Conservation (phyloP, 306 rosid genomes). For the peach (Prunus persica) region DNA sequence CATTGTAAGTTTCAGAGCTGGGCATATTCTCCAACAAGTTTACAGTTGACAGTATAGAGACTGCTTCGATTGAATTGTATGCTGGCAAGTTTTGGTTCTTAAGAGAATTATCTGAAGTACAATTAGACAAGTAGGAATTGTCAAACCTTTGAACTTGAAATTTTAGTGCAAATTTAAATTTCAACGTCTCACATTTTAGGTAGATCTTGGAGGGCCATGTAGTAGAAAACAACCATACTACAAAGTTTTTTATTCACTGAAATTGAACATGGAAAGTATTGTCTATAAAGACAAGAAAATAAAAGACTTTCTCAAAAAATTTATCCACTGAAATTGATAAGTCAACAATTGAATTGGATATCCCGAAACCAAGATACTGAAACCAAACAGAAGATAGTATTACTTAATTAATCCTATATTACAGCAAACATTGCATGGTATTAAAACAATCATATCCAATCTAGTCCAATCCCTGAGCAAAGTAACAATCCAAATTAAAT, state of each 20-base stretch:
- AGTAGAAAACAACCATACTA: not conserved
- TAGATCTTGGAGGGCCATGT: not conserved
- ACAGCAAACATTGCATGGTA: not conserved
- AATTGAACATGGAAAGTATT: too few relatives aligned
- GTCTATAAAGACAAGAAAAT: too few relatives aligned
- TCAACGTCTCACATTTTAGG: not conserved
- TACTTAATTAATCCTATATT: not conserved
- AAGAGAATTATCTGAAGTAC: slow-evolving; percentile 49
- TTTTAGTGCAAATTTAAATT: slow-evolving; percentile 16
- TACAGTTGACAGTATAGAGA: slow-evolving; percentile 28
- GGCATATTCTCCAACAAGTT: slow-evolving; percentile 28
- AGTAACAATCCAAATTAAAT: not conserved
- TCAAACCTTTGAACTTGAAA: slow-evolving; percentile 17
- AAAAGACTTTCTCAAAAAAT: too few relatives aligned
- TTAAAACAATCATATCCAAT: not conserved
- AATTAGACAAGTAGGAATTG: slow-evolving; percentile 9
- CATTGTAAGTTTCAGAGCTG: slow-evolving; percentile 26
- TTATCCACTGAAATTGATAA: too few relatives aligned
- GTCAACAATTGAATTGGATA: too few relatives aligned
- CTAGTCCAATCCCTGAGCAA: not conserved
- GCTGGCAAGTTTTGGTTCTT: slow-evolving; percentile 28
- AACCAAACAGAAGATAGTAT: not conserved
- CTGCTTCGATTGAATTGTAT: slow-evolving; percentile 23
- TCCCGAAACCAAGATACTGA: too few relatives aligned
- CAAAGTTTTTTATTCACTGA: too few relatives aligned